Conservation (phyloP, 2,329 filamentous ascomycete genomes). For the Exophiala calicioides region DNA sequence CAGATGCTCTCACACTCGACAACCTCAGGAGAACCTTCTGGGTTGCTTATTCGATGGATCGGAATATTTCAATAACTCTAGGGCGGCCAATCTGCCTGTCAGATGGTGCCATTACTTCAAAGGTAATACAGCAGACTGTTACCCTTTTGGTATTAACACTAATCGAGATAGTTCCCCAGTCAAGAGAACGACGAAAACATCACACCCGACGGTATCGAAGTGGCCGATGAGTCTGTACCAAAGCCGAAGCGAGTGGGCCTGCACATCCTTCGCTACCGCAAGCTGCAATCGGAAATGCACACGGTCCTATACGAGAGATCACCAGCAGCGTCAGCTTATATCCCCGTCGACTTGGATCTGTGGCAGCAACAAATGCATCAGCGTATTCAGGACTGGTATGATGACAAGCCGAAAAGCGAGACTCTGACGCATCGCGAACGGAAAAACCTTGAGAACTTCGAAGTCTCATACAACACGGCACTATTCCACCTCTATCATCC, state of each 20-base stretch:
- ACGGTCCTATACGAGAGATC: slow-evolving; percentile 11
- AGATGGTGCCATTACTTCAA: slow-evolving; percentile 16
- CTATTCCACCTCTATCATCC: slow-evolving; percentile 22
- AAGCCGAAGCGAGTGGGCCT: slow-evolving; percentile 9
- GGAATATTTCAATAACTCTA: slow-evolving; percentile 14
- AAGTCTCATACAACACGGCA: slow-evolving; percentile 14
- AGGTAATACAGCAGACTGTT: slow-evolving; percentile 3
- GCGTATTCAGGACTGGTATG: slow-evolving; percentile 16
- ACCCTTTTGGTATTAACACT: background rate
- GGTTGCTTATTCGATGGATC: slow-evolving; percentile 20
- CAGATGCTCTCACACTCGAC: slow-evolving; percentile 12
- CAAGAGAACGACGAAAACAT: slow-evolving; percentile 12
- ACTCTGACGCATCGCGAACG: slow-evolving; percentile 6
- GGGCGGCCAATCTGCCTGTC: slow-evolving; percentile 10
- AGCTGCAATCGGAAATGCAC: slow-evolving; percentile 20
- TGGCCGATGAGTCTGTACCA: background rate
- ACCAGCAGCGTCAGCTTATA: slow-evolving; percentile 1
- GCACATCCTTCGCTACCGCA: slow-evolving; percentile 16
- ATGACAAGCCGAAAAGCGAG: slow-evolving; percentile 4
- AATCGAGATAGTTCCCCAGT: slow-evolving; percentile 7
- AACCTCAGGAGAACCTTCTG: slow-evolving; percentile 14
- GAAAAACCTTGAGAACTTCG: slow-evolving; percentile 18
- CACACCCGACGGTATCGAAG: slow-evolving; percentile 7
- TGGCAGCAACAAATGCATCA: slow-evolving; percentile 11
- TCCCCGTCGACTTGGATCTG: slow-evolving; percentile 3